phyloP scores from a whole-genome alignment of 768 basidiomycete species.

The Hypholoma fasciculare region DNA sequence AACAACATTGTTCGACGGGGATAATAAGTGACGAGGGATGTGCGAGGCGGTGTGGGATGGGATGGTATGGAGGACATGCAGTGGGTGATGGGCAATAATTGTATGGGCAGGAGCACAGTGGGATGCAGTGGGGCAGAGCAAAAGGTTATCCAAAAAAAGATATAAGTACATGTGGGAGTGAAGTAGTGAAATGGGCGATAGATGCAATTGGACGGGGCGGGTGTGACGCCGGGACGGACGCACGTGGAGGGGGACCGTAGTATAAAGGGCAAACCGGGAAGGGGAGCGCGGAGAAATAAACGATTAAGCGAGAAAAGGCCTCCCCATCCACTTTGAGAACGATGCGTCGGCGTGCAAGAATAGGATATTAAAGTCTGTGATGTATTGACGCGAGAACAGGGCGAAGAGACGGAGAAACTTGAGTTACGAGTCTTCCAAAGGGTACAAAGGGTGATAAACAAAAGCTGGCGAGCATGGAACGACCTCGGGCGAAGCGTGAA shows the following conservation, averaged over 20 bases:
- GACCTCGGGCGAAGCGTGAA: constrained; percentile 2
- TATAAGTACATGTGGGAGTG: constrained; percentile 2
- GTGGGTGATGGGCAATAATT: not conserved
- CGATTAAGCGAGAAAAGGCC: constrained; percentile 14
- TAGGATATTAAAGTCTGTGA: not conserved
- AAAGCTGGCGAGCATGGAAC: not conserved
- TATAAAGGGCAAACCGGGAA: not conserved
- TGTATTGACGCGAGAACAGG: constrained; percentile 2
- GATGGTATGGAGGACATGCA: not conserved
- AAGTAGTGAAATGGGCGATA: constrained; percentile 14
- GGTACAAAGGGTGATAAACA: constrained; percentile 3
- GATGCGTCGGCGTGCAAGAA: not conserved
- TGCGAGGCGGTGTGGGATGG: not conserved
- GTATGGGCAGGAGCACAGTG: not conserved
- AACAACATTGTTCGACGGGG: not conserved
- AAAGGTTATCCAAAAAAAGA: constrained; percentile 1
- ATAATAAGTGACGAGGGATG: not conserved
- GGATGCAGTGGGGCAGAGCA: not conserved
- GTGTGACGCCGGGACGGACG: not conserved
- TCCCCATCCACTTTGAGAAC: not conserved
- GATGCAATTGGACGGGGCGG: constrained; percentile 2
- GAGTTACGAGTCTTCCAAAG: constrained; percentile 1
- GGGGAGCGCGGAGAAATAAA: constrained; percentile 8
- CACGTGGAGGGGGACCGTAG: not conserved
- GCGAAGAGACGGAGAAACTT: not conserved